These are phyloP conservation scores for Noccaea caerulescens DNA, from an alignment of 345 rosid species.

Conservation along the genomic window DNA sequence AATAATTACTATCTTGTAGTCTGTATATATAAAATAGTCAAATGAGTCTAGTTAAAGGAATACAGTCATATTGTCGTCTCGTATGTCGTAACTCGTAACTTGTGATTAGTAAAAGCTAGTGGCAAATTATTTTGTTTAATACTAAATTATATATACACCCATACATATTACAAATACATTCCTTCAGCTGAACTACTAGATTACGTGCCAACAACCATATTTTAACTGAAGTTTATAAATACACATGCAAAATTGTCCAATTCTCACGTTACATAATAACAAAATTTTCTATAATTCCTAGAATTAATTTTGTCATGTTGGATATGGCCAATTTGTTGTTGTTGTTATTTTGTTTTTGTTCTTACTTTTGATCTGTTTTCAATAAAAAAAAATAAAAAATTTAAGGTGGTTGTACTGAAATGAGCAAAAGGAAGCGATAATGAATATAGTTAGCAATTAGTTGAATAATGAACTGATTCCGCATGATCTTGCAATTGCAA, in stretches of 20 bases:
- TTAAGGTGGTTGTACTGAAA: conserved; percentile 2
- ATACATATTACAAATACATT: conserved; percentile 26
- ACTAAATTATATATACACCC: not conserved
- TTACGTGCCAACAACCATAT: conserved; percentile 42
- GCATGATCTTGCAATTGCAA: not conserved
- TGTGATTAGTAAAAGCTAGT: conserved; percentile 19
- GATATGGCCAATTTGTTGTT: conserved; percentile 1
- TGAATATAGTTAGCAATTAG: not conserved
- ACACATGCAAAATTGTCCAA: conserved; percentile 25
- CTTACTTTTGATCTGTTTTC: not conserved
- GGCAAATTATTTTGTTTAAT: conserved; percentile 4
- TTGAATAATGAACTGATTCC: not conserved
- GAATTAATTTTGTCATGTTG: conserved; percentile 21
- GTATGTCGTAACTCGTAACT: conserved; percentile 25
- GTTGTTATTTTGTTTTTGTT: not conserved
- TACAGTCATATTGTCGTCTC: conserved; percentile 7
- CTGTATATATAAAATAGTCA: not conserved
- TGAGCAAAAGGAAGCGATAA: not conserved
- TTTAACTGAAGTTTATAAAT: conserved; percentile 12
- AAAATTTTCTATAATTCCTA: not conserved
- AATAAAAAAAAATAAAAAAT: not conserved
- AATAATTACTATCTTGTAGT: no score
- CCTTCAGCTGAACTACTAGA: conserved; percentile 34
- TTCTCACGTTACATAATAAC: conserved; percentile 33
- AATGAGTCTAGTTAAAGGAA: not conserved